Evolutionary conservation across 2,329 filamentous ascomycete genomes (phyloP).

Genomic region (Trichoderma brevicompactum): DNA sequence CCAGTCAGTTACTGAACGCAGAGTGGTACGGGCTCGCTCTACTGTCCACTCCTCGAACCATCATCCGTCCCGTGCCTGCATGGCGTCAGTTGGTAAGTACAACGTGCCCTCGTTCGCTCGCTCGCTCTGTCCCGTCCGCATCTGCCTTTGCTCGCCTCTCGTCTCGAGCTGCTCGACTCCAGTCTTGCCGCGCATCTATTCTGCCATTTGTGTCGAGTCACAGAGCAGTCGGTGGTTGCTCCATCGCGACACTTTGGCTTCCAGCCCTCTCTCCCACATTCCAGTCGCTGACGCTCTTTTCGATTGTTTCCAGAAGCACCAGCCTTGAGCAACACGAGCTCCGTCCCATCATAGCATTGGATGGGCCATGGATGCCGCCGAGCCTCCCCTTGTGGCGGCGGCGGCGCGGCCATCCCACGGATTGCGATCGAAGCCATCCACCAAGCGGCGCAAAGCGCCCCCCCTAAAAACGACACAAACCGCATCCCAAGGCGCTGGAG

Average conservation of each 20-base stretch:
- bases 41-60: not conserved
- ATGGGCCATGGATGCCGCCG: constrained; percentile 35
- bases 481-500: not conserved
- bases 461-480: constrained; percentile 12
- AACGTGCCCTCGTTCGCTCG: constrained; percentile 7
- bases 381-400: constrained; percentile 29
- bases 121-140: constrained; percentile 18
- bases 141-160: constrained; percentile 12
- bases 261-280: not conserved
- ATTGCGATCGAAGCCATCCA: constrained; percentile 25
- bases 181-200: constrained; percentile 5
- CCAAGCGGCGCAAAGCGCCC: constrained; percentile 24
- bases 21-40: not conserved
- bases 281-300: constrained; percentile 9
- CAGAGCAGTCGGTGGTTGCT: not conserved
- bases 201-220: not conserved
- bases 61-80: constrained; percentile 17
- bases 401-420: constrained; percentile 30
- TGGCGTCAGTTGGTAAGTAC: constrained; percentile 29
- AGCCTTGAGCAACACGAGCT: constrained; percentile 30
- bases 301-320: constrained; percentile 14
- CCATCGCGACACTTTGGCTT: not conserved
- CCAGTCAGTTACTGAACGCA: constrained; percentile 7
- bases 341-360: constrained; percentile 25
- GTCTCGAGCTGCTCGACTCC: constrained; percentile 5